Conservation (phyloP, 1,284 basidiomycete genomes). For the Marasmius sp. region DNA sequence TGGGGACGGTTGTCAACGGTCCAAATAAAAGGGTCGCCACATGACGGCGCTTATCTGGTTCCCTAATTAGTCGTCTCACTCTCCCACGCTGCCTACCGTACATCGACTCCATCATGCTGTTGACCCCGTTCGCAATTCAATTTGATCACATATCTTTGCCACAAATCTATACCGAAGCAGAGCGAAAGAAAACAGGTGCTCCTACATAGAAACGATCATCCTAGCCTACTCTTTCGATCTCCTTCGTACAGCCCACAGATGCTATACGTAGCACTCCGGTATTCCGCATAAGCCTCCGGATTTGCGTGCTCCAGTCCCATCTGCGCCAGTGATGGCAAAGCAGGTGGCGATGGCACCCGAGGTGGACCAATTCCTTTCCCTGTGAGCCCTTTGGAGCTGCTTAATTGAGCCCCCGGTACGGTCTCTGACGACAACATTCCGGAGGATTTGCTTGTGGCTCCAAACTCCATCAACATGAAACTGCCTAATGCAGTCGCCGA, state of each 20-base stretch:
- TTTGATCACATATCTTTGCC: neutral
- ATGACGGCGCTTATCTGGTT: neutral
- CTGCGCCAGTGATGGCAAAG: conserved; percentile 71
- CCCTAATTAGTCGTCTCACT: neutral
- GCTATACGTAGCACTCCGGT: conserved; percentile 79
- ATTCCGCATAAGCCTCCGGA: conserved; percentile 59
- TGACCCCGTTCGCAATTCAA: no score
- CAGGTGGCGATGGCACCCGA: conserved; percentile 72
- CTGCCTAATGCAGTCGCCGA: conserved; percentile 52
- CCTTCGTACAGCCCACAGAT: conserved; percentile 72
- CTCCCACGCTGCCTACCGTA: neutral
- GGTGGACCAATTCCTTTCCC: conserved; percentile 57
- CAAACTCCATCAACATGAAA: conserved; percentile 59
- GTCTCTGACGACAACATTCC: conserved; percentile 26
- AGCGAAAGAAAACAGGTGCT: neutral
- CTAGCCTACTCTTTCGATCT: conserved; percentile 54
- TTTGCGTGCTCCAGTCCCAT: conserved; percentile 70
- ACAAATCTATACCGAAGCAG: neutral
- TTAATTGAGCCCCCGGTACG: conserved; percentile 14
- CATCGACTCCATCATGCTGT: no score
- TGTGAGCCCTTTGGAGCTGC: conserved; percentile 7
- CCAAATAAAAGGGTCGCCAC: neutral
- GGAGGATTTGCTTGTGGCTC: conserved; percentile 32
- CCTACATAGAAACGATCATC: conserved; percentile 17
- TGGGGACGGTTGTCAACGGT: neutral